These are phyloP conservation scores for Lactarius pseudohatsudake DNA, from an alignment of 768 basidiomycete genomes.

Conservation along the genomic window DNA sequence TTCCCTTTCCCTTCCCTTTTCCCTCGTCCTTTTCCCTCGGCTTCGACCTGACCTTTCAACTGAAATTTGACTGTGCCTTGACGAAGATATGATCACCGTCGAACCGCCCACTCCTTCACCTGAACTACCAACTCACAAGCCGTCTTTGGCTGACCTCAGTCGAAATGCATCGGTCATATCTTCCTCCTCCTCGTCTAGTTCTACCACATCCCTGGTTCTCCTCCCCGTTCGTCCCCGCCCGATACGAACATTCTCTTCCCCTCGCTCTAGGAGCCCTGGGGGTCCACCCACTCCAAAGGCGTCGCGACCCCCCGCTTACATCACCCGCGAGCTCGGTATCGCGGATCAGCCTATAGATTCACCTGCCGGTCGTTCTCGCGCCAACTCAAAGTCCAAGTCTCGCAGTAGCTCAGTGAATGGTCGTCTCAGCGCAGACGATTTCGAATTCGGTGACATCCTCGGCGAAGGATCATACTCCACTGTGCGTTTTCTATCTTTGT, in stretches of 20 bases:
- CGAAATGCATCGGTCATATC: constrained; percentile 78
- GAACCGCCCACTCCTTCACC: constrained; percentile 37
- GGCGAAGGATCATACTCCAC: constrained; percentile 85
- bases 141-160: constrained; percentile 62
- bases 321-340: constrained; percentile 56
- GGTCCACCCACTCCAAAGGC: constrained; percentile 41
- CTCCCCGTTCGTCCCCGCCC: constrained; percentile 49
- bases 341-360: constrained; percentile 33
- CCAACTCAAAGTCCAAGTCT: constrained; percentile 40
- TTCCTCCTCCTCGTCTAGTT: constrained; percentile 51
- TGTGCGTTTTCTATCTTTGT: constrained; percentile 43
- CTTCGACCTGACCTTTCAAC: background rate
- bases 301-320: constrained; percentile 51
- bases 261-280: constrained; percentile 55
- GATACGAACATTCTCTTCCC: constrained; percentile 61
- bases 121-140: constrained; percentile 34
- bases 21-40: background rate
- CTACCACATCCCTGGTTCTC: constrained; percentile 43
- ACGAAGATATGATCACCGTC: constrained; percentile 39
- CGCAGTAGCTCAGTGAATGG: constrained; percentile 49
- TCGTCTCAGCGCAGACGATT: constrained; percentile 56
- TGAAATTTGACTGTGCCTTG: background rate
- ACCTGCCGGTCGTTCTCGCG: constrained; percentile 32
- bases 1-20: background rate
- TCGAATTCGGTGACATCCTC: constrained; percentile 68